Evolutionary conservation across 2,329 filamentous ascomycete species (phyloP).

Genomic region (Alternaria sp.): DNA sequence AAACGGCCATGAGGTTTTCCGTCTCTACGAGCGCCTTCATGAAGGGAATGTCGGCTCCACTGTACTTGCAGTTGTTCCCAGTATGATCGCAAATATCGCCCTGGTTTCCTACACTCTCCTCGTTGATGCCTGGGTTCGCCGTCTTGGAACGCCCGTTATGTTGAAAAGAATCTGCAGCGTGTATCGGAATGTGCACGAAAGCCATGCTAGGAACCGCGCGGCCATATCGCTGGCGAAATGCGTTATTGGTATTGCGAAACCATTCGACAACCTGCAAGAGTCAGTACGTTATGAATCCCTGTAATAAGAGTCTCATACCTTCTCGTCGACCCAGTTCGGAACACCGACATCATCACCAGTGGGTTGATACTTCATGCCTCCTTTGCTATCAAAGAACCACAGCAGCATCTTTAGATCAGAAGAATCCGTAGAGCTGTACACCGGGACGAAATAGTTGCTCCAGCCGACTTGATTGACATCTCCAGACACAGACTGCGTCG

Average conservation of each 20-base stretch:
- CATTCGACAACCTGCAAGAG: conserved; percentile 32
- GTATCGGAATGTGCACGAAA: conserved; percentile 61
- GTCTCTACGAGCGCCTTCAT: conserved; percentile 67
- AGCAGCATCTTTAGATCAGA: conserved; percentile 58
- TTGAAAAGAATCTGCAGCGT: conserved; percentile 42
- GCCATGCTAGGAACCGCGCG: conserved; percentile 57
- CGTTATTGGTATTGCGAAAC: conserved; percentile 28
- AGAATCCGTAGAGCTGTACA: conserved; percentile 53
- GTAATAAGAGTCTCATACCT: conserved; percentile 15
- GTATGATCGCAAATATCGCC: conserved; percentile 22
- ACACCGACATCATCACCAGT: conserved; percentile 19
- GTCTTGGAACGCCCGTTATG: conserved; percentile 56
- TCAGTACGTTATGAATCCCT: background rate
- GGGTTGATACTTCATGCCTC: conserved; percentile 30
- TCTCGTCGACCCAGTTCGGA: conserved; percentile 27
- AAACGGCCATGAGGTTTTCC: conserved; percentile 54
- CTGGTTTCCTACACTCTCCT: conserved; percentile 33
- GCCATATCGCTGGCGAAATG: conserved; percentile 34
- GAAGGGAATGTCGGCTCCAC: conserved; percentile 64
- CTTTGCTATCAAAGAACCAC: conserved; percentile 72
- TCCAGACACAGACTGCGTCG: conserved; percentile 52
- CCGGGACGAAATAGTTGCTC: conserved; percentile 63
- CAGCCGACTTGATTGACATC: conserved; percentile 42
- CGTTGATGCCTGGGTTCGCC: conserved; percentile 51
- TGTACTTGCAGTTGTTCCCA: conserved; percentile 41